phyloP scores from a whole-genome alignment of 2,329 filamentous ascomycete species.

The Paecilomyces niveus region DNA sequence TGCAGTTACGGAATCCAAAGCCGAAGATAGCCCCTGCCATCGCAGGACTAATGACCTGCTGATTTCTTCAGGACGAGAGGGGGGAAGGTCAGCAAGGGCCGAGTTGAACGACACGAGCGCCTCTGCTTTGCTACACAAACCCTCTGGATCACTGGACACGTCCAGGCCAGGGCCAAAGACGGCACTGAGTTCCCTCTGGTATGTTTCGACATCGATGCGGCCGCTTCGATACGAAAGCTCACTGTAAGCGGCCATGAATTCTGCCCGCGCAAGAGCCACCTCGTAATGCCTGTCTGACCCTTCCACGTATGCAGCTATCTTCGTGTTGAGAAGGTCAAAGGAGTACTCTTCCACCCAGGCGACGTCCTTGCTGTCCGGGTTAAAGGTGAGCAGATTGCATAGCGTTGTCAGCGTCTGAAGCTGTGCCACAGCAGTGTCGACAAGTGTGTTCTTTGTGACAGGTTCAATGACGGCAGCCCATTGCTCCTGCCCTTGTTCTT shows the following conservation, averaged over 20 bases:
- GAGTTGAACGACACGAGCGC: slow-evolving; percentile 49
- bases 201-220: slow-evolving; percentile 45
- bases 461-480: slow-evolving; percentile 63
- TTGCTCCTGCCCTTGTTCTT: slow-evolving; percentile 43
- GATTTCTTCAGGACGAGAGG: slow-evolving; percentile 19
- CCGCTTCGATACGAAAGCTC: slow-evolving; percentile 51
- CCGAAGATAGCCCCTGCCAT: slow-evolving; percentile 49
- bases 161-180: slow-evolving; percentile 36
- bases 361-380: slow-evolving; percentile 34
- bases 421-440: slow-evolving; percentile 62
- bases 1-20: slow-evolving; percentile 43
- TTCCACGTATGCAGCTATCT: slow-evolving; percentile 47
- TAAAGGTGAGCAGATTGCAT: slow-evolving; percentile 43
- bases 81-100: slow-evolving; percentile 33
- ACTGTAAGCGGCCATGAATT: slow-evolving; percentile 49
- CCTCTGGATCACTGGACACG: slow-evolving; percentile 39
- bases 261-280: slow-evolving; percentile 48
- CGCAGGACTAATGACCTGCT: slow-evolving; percentile 27
- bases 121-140: slow-evolving; percentile 50
- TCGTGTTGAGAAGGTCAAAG: slow-evolving; percentile 44
- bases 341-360: slow-evolving; percentile 55
- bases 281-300: slow-evolving; percentile 42
- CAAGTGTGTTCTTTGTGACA: slow-evolving; percentile 55
- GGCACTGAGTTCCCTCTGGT: slow-evolving; percentile 38
- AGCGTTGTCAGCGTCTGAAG: slow-evolving; percentile 49